phyloP scores from a whole-genome alignment of 768 basidiomycete species.

The Russula olivacea region DNA sequence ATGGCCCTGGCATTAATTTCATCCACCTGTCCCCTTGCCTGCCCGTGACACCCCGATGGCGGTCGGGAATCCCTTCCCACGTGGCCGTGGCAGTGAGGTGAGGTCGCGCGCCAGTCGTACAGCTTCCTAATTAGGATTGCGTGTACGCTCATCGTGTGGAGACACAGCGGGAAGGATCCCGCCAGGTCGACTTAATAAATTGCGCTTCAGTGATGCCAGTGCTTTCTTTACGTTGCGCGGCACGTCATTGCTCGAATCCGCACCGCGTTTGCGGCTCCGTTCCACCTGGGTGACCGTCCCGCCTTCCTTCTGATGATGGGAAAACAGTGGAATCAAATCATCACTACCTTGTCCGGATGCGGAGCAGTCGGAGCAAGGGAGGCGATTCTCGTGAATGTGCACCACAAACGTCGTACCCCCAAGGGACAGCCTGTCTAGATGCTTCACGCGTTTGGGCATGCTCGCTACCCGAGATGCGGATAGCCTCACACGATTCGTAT shows the following conservation, averaged over 20 bases:
- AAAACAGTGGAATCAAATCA: constrained; percentile 58
- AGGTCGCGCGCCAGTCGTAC: background rate
- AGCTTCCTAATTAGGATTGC: constrained; percentile 43
- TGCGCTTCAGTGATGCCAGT: constrained; percentile 59
- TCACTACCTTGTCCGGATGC: constrained; percentile 33
- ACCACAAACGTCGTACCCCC: constrained; percentile 66
- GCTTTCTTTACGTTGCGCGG: constrained; percentile 55
- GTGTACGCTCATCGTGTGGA: background rate
- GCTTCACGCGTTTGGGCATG: constrained; percentile 54
- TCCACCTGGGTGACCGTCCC: background rate
- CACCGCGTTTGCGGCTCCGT: constrained; percentile 28
- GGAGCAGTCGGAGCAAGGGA: constrained; percentile 60
- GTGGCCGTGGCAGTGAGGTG: constrained; percentile 38
- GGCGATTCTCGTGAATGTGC: constrained; percentile 58
- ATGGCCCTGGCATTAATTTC: no score
- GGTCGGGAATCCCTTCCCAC: constrained; percentile 32
- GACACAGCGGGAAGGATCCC: background rate
- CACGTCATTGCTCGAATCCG: constrained; percentile 18
- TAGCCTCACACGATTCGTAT: constrained; percentile 31
- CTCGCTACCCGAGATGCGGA: constrained; percentile 65
- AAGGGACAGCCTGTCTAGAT: constrained; percentile 59
- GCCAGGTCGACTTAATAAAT: constrained; percentile 51
- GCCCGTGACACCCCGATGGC: no score
- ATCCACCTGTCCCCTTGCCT: no score
- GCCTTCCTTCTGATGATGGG: constrained; percentile 23